Evolutionary conservation across 2,329 filamentous ascomycete genomes (phyloP).

Genomic region (Leptodontidium sp.): DNA sequence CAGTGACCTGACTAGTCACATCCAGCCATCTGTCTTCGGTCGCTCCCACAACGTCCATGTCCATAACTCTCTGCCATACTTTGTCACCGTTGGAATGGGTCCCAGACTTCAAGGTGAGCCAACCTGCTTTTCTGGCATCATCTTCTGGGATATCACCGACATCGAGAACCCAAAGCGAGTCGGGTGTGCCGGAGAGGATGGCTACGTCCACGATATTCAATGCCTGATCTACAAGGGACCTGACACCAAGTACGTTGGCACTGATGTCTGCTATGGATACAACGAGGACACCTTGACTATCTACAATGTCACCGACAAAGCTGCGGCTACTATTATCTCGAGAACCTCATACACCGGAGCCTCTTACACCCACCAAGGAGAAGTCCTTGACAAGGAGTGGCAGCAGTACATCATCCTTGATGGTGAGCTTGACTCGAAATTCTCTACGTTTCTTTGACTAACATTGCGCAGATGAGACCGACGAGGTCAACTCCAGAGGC

Average conservation of each 20-base stretch:
- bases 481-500: conserved; percentile 54
- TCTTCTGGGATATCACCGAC: conserved; percentile 58
- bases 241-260: conserved; percentile 34
- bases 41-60: conserved; percentile 53
- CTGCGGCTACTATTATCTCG: conserved; percentile 52
- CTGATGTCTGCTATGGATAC: conserved; percentile 30
- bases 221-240: conserved; percentile 38
- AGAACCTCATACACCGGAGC: conserved; percentile 58
- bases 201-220: conserved; percentile 56
- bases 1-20: conserved; percentile 47
- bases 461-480: conserved; percentile 37
- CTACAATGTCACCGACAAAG: conserved; percentile 52
- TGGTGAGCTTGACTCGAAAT: neutral
- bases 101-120: conserved; percentile 41
- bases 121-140: conserved; percentile 55
- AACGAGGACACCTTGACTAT: conserved; percentile 52
- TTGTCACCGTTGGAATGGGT: conserved; percentile 48
- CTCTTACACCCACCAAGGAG: conserved; percentile 61
- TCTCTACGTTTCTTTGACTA: neutral
- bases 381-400: conserved; percentile 35
- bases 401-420: conserved; percentile 29
- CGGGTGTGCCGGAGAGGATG: conserved; percentile 56
- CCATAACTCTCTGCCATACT: conserved; percentile 48
- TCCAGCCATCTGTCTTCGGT: conserved; percentile 48
- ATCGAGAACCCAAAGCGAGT: conserved; percentile 55